phyloP scores from a whole-genome alignment of 2,329 filamentous ascomycete species.

The Trichoderma sp. region DNA sequence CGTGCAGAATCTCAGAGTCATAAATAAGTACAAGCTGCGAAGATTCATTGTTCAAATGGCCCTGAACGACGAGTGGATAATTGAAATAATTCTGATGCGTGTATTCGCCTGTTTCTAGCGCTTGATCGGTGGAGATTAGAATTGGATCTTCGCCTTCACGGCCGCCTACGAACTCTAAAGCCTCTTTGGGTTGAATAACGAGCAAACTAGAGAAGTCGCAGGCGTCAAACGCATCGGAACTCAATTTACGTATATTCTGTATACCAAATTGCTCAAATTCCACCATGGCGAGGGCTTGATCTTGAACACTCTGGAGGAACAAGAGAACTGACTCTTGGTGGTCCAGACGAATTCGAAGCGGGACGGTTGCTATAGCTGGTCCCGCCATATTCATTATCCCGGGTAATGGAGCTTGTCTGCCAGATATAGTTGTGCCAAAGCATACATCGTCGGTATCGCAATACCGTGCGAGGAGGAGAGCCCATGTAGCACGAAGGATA shows the following conservation, averaged over 20 bases:
- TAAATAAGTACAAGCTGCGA: conserved; percentile 8
- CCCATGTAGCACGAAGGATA: conserved; percentile 33
- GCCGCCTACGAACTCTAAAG: not conserved
- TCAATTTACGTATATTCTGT: conserved; percentile 29
- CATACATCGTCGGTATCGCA: conserved; percentile 33
- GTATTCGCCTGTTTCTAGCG: not conserved
- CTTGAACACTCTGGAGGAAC: conserved; percentile 24
- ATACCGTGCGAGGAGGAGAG: conserved; percentile 42
- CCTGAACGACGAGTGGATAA: conserved; percentile 17
- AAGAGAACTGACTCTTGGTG: not conserved
- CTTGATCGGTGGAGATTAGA: not conserved
- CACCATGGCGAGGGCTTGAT: conserved; percentile 25
- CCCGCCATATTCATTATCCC: conserved; percentile 28
- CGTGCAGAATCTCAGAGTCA: not conserved
- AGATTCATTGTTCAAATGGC: not conserved
- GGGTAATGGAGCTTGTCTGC: conserved; percentile 27
- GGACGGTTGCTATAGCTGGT: conserved; percentile 24
- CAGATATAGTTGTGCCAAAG: conserved; percentile 29
- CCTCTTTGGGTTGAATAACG: conserved; percentile 25
- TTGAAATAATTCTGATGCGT: conserved; percentile 13
- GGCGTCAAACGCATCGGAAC: conserved; percentile 19
- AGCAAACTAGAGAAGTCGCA: conserved; percentile 30
- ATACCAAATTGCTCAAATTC: conserved; percentile 30
- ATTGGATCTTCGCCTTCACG: not conserved
- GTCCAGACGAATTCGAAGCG: conserved; percentile 7